Conservation (phyloP, 192 early-diverging fungal genomes). For the Fimicolochytrium jonesii region DNA sequence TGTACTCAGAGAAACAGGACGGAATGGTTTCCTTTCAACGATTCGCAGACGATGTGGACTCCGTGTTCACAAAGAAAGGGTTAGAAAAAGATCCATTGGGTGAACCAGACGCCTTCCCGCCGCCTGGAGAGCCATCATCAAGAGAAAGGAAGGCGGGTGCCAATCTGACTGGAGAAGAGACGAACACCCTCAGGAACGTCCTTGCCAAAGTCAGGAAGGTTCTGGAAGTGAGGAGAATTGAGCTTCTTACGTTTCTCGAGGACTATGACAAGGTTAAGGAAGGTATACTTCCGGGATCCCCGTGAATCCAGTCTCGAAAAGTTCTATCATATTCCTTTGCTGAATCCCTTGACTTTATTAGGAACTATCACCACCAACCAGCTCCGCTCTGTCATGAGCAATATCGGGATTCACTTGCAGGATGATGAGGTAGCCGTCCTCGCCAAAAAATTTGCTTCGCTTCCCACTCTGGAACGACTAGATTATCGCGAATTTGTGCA, state of each 20-base stretch:
- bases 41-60: slow-evolving; percentile 49
- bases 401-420: slow-evolving; percentile 34
- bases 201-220: slow-evolving; percentile 28
- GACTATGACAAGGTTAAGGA: slow-evolving; percentile 51
- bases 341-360: slow-evolving; percentile 9
- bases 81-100: slow-evolving; percentile 39
- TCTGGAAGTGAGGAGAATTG: slow-evolving; percentile 33
- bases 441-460: slow-evolving; percentile 34
- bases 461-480: slow-evolving; percentile 34
- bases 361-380: slow-evolving; percentile 54
- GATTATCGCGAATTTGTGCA: slow-evolving; percentile 46
- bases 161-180: slow-evolving; percentile 19
- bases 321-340: not conserved
- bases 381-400: slow-evolving; percentile 42
- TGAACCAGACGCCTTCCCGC: slow-evolving; percentile 38
- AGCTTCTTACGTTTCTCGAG: slow-evolving; percentile 43
- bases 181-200: slow-evolving; percentile 26
- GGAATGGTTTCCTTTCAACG: slow-evolving; percentile 13
- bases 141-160: slow-evolving; percentile 5
- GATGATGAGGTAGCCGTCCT: slow-evolving; percentile 42
- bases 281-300: slow-evolving; percentile 27
- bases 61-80: slow-evolving; percentile 48
- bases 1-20: not conserved
- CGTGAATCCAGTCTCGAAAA: not conserved
- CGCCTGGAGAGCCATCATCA: not conserved